Base-by-base conservation (phyloP, 106 monocot genomes). In the Dendrobium officinale region DNA sequence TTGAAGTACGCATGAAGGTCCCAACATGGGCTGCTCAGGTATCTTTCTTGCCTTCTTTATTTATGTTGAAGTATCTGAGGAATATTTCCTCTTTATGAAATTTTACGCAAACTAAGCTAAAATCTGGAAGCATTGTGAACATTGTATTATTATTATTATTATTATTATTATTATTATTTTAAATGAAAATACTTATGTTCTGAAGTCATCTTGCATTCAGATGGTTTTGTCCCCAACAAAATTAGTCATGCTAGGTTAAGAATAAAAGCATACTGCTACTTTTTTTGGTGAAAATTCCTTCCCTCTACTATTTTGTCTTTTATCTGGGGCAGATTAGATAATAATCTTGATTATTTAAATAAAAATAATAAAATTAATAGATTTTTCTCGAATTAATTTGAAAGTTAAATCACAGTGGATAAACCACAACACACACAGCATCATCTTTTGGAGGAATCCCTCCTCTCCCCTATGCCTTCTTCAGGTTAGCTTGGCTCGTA, bases 21-120 rank as follows among this genome's bases (percentile, higher is more conserved):
- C 96, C 96, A 77, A 83, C 86, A 45, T 96, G 96, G 96, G 96
- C 93, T 79, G 85, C 87, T 19, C 96, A 96, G 96, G 96, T 96
- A 55, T 24, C 31, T 2, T 58, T 29, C 26, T 83, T 45, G 9
- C 51, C 51, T 20, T 6, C 5, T 74, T 44, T 70, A 37, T 74
- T 74, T 42, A 70, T 70, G 16, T 70, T 2, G 37, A 29, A 16
- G 9, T 33, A 15, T 17, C 16, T 13, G 70, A 70, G 33, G 13
- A 70, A 70, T n/a, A n/a, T 70, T 70, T 70, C 1, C 5, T 33
- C 15, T 37, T 37, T 70, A 37, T 70, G 22, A 61, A 9, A 22
- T n/a, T n/a, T 61, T 61, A 17, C 0, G 61, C 22, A 61, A 61
- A 22, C 70, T n/a, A 70, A 33, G 24, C 11, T 67, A 26, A 67